Percentiles rank a stretch among this genome's conserved stretches.
Evolutionary conservation across 306 rosid species (phyloP).

Genomic region (Leucaena leucocephala): DNA sequence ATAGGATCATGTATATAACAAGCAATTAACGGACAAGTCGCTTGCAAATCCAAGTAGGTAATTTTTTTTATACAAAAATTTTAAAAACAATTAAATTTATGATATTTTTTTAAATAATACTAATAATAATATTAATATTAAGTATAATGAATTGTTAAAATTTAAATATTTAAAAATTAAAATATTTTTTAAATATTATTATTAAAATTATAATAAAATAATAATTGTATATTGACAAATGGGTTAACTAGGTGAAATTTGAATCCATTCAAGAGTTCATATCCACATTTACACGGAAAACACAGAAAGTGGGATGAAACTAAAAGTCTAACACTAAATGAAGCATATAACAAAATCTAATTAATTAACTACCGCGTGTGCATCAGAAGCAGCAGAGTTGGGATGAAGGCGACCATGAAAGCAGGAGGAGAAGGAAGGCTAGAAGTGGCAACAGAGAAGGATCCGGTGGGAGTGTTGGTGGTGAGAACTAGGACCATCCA

Average conservation of each 20-base stretch:
- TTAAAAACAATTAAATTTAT: no score
- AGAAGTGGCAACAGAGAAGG: constrained; percentile 52
- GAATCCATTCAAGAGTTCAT: neutral
- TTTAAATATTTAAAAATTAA: no score
- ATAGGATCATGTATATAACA: neutral
- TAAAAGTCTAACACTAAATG: no score
- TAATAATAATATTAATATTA: no score
- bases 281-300: neutral
- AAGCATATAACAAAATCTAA: neutral
- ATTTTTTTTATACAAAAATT: no score
- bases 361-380: neutral
- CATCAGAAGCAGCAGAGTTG: neutral
- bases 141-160: no score
- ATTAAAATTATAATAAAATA: no score
- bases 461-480: constrained; percentile 51
- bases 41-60: constrained; percentile 14
- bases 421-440: constrained; percentile 1
- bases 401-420: constrained; percentile 24
- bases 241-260: neutral
- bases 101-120: no score
- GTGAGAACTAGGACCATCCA: constrained; percentile 84
- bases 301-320: neutral
- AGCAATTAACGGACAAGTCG: neutral
- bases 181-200: no score
- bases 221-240: no score